phyloP scores from a whole-genome alignment of 139 green algal genomes.

The Penium margaritaceum region DNA sequence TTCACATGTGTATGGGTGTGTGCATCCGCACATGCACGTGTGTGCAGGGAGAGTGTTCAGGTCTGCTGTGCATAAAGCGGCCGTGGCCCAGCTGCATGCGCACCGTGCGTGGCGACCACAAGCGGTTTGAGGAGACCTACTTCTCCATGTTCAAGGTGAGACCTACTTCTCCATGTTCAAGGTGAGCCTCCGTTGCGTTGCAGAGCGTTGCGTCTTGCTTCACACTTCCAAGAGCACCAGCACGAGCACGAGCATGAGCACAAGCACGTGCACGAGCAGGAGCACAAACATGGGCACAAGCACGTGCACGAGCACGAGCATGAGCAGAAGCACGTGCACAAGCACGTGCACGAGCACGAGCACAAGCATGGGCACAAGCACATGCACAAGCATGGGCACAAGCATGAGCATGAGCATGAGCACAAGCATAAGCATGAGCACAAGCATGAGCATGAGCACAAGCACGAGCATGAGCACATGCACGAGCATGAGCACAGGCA shows the following conservation, averaged over 20 bases:
- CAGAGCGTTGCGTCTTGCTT: background rate
- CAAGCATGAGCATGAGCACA: no score
- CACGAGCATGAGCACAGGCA: no score
- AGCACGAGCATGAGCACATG: no score
- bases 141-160: slow-evolving; percentile 73
- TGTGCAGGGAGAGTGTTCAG: background rate
- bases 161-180: slow-evolving; percentile 73
- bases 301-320: no score
- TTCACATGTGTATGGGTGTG: no score
- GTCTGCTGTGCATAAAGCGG: slow-evolving; percentile 49
- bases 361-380: no score
- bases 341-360: no score
- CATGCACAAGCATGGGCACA: no score
- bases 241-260: background rate
- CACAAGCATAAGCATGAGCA: no score
- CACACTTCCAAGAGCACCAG: background rate
- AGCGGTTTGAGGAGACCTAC: slow-evolving; percentile 83
- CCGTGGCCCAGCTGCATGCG: slow-evolving; percentile 60
- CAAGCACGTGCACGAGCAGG: background rate
- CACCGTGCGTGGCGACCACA: slow-evolving; percentile 77
- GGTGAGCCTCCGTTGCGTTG: slow-evolving; percentile 7
- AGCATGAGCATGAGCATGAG: no score
- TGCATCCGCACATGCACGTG: no score
- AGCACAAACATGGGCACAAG: background rate
- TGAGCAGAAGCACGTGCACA: no score